Conservation (phyloP, 345 rosid genomes). For the Cardamine chenopodiifolia region DNA sequence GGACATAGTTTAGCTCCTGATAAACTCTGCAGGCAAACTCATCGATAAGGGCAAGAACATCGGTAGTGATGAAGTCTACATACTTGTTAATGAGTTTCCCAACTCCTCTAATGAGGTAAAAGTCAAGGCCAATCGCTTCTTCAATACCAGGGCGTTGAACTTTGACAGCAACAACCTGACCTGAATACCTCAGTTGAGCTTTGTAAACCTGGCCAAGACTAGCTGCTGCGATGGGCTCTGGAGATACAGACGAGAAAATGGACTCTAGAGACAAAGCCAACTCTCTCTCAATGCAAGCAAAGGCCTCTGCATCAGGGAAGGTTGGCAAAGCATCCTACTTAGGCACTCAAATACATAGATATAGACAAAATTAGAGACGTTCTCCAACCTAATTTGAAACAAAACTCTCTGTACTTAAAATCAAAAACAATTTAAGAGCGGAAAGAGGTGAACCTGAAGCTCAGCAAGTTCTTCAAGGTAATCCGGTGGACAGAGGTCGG, state of each 20-base stretch:
- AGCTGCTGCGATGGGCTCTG: slow-evolving; percentile 93
- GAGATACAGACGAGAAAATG: slow-evolving; percentile 68
- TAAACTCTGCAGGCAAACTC: slow-evolving; percentile 93
- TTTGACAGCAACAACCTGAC: slow-evolving; percentile 86
- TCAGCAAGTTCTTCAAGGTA: slow-evolving; percentile 86
- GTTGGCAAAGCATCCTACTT: slow-evolving; percentile 94
- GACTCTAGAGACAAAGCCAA: slow-evolving; percentile 71
- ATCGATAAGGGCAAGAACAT: slow-evolving; percentile 81
- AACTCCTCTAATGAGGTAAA: slow-evolving; percentile 82
- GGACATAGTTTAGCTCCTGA: slow-evolving; percentile 94
- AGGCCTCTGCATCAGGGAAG: slow-evolving; percentile 91
- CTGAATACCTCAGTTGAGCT: slow-evolving; percentile 79
- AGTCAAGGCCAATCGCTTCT: slow-evolving; percentile 89
- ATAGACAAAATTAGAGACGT: slow-evolving; percentile 20
- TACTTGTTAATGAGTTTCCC: slow-evolving; percentile 76
- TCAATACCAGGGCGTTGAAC: slow-evolving; percentile 94
- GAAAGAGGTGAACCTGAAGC: slow-evolving; percentile 69
- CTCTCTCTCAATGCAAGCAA: slow-evolving; percentile 87
- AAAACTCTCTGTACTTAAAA: not conserved
- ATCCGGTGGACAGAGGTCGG: slow-evolving; percentile 93
- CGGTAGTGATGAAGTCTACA: slow-evolving; percentile 73
- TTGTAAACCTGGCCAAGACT: slow-evolving; percentile 98
- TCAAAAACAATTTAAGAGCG: not conserved
- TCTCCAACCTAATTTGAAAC: not conserved
- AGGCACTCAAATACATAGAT: slow-evolving; percentile 21